phyloP scores from a whole-genome alignment of 352 stramenopile species.

The Saprolegnia diclina region DNA sequence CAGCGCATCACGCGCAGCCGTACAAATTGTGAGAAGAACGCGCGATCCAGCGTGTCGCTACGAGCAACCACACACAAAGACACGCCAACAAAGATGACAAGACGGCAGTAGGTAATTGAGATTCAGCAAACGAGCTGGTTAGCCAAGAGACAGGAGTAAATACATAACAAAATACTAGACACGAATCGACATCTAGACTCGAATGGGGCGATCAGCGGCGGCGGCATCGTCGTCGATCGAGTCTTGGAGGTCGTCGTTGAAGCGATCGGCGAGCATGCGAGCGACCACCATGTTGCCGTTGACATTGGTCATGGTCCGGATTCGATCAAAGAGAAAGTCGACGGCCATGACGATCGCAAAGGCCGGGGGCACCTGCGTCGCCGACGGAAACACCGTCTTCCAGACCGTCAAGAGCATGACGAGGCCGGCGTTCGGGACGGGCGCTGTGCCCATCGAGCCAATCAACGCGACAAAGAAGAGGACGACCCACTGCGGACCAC shows the following conservation, averaged over 20 bases:
- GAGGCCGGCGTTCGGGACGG: constrained; percentile 30
- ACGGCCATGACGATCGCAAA: constrained; percentile 53
- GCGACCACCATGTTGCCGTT: constrained; percentile 49
- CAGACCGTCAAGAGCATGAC: constrained; percentile 44
- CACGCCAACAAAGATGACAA: too few species aligned
- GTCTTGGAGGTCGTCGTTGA: too few species aligned
- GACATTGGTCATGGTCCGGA: constrained; percentile 52
- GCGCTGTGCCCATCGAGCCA: constrained; percentile 31
- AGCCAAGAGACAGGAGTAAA: too few species aligned
- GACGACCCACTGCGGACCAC: constrained; percentile 39
- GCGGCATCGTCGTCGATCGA: constrained; percentile 58
- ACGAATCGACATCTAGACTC: constrained; percentile 57
- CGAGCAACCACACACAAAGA: too few species aligned
- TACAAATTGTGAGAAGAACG: too few species aligned
- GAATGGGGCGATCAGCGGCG: constrained; percentile 46
- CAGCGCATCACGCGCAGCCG: too few species aligned
- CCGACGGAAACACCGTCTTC: constrained; percentile 35
- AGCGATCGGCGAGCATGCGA: constrained; percentile 42
- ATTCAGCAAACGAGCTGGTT: too few species aligned
- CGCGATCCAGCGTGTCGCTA: too few species aligned
- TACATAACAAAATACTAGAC: too few species aligned
- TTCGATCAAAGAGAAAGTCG: constrained; percentile 55
- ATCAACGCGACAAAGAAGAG: constrained; percentile 34
- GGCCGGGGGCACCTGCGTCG: constrained; percentile 39
- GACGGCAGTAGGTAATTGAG: too few species aligned